These are phyloP conservation scores for Panicum miliaceum DNA, from an alignment of 176 grass and related monocot genomes.

Conservation along the genomic window DNA sequence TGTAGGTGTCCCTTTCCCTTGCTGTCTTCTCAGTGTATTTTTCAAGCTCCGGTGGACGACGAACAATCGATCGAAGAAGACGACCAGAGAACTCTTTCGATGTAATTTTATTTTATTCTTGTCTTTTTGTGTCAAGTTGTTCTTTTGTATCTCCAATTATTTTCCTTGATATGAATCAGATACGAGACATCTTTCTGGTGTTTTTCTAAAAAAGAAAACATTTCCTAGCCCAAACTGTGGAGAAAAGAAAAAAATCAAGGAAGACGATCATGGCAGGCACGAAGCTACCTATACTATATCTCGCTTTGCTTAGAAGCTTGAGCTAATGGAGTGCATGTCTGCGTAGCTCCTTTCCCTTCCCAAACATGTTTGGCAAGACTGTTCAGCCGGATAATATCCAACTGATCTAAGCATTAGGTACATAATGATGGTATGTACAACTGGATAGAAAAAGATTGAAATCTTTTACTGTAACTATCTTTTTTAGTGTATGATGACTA, in stretches of 20 bases:
- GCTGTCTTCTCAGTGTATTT: too few species aligned
- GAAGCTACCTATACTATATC: background rate
- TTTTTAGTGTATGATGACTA: background rate
- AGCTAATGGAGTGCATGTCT: conserved; percentile 32
- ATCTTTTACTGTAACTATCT: too few species aligned
- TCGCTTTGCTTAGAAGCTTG: conserved; percentile 41
- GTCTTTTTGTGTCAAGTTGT: too few species aligned
- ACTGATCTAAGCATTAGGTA: background rate
- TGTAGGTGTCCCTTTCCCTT: too few species aligned
- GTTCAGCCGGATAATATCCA: background rate
- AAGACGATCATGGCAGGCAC: conserved; percentile 48
- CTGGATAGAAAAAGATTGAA: background rate
- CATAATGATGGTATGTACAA: background rate
- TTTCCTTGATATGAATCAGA: too few species aligned
- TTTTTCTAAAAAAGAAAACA: too few species aligned
- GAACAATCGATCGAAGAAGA: too few species aligned
- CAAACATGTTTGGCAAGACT: conserved; percentile 13
- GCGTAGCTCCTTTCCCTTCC: background rate
- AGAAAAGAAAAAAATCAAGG: background rate
- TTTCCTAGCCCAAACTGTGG: background rate
- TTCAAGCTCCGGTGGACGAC: too few species aligned
- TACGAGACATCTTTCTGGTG: too few species aligned
- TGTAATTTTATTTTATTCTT: too few species aligned
- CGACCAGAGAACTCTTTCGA: too few species aligned
- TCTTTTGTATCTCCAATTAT: too few species aligned